Evolutionary conservation across 768 basidiomycete genomes (phyloP).

Genomic region (Suillus discolor): DNA sequence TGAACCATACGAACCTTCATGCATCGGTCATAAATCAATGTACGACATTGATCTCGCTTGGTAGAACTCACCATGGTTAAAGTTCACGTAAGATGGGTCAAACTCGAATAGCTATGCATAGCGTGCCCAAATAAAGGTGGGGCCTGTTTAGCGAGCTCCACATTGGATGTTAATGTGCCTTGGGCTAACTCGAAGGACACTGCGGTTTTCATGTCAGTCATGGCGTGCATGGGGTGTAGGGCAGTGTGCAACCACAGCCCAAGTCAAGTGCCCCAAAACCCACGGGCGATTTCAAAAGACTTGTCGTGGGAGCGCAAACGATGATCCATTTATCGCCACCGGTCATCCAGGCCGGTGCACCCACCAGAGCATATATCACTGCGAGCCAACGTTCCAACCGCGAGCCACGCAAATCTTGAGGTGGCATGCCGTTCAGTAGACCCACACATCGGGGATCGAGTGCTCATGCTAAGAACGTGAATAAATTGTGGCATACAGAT

Average conservation of each 20-base stretch:
- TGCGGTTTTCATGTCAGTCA: background rate
- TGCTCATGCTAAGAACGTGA: background rate
- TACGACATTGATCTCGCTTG: background rate
- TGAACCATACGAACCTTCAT: slow-evolving; percentile 62
- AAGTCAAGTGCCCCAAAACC: background rate
- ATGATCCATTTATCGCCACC: background rate
- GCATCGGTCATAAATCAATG: background rate
- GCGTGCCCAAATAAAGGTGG: slow-evolving; percentile 59
- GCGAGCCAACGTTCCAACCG: background rate
- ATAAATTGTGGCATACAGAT: background rate
- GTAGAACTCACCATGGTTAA: slow-evolving; percentile 58
- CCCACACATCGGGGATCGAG: background rate
- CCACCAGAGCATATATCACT: background rate
- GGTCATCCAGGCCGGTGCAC: background rate
- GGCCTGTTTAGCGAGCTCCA: slow-evolving; percentile 22
- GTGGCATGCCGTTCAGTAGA: background rate
- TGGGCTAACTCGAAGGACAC: background rate
- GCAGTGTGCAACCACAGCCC: background rate
- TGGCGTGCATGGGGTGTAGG: background rate
- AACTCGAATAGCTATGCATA: slow-evolving; percentile 32
- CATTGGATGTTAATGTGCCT: background rate
- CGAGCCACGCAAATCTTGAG: background rate
- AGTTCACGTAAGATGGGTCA: slow-evolving; percentile 53
- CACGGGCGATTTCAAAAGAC: background rate
- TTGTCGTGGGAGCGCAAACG: background rate